Evolutionary conservation across 306 rosid genomes (phyloP), one percentile per base, ranked within the genome.

Genomic region (Corylus avellana): DNA sequence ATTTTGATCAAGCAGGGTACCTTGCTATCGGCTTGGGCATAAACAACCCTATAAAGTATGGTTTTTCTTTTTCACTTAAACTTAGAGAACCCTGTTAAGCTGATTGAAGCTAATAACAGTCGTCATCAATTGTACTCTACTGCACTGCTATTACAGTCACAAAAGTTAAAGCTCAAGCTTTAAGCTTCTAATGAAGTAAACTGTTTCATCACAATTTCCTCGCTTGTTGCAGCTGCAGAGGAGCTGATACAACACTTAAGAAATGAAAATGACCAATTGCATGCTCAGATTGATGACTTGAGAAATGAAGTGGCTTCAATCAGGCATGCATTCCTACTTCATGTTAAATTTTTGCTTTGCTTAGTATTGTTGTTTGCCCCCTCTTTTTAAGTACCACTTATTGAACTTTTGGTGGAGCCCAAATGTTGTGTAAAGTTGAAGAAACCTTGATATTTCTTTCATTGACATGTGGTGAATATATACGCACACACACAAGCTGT

Each of bases 161-260:
- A 47, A 29, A 12, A 44, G 32, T 18, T n/a, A 4, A 22, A 8
- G 37, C 78, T 73, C 32, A 12, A 58, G 46, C 55, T 84, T 63
- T 62, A 17, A 59, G 71, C 53, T 56, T 82, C 56, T 77, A 42
- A 42, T 42, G 63, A 46, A 25, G 42, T 12, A 35, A 66, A 62
- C 5, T 8, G 16, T 27, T 75, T 22, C 50, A 47, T 72, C 59
- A 76, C 70, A n/a, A 14, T 10, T 58, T 75, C 48, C 47, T 73
- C 29, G n/a, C 5, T 16, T 75, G 64, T 85, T 83, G 44, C 94
- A 95, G 99, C 88, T 75, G 89, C 94, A 3, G 98, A 95, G 81
- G 92, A 90, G 78, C 79, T 86, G 78, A 89, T 91, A 42, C 88
- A 93, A 67, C 92, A 95, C 83, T 84, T 91, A 71, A 86, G 64